Evolutionary conservation across 106 monocot genomes (phyloP).

Genomic region (Acorus calamus): DNA sequence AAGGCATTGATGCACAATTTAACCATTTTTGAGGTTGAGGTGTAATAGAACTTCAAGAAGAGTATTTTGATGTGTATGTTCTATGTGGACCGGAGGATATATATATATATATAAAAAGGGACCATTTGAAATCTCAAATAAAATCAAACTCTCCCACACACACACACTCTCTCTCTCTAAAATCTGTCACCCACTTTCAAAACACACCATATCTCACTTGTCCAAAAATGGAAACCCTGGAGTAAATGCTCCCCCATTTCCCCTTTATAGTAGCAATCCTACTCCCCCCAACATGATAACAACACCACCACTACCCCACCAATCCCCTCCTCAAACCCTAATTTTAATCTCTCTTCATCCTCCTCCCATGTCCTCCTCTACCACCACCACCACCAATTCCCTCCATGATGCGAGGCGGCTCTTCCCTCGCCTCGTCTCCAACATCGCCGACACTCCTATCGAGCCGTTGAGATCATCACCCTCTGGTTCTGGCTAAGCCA

Average conservation of each 20-base stretch:
- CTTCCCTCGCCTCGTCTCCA: slow-evolving; percentile 29
- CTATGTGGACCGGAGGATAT: no score
- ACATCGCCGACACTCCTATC: slow-evolving; percentile 13
- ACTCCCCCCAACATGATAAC: no score
- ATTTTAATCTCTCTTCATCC: neutral
- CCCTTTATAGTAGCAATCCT: no score
- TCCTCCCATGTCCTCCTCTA: slow-evolving; percentile 1
- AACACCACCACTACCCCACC: neutral
- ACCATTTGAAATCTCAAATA: no score
- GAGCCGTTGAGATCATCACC: slow-evolving; percentile 47
- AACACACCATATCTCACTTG: no score
- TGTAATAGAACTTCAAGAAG: no score
- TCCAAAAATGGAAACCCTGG: neutral
- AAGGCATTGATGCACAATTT: no score
- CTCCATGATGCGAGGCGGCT: slow-evolving; percentile 36
- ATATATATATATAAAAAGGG: no score
- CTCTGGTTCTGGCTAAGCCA: slow-evolving; percentile 39
- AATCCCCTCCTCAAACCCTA: neutral
- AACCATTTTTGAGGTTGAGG: no score
- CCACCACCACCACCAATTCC: neutral
- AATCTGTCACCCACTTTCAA: no score
- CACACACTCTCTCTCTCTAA: neutral
- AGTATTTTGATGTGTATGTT: no score
- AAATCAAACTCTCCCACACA: no score
- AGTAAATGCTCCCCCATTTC: neutral